Conservation (phyloP, 2,329 filamentous ascomycete genomes). For the Beauveria australis region DNA sequence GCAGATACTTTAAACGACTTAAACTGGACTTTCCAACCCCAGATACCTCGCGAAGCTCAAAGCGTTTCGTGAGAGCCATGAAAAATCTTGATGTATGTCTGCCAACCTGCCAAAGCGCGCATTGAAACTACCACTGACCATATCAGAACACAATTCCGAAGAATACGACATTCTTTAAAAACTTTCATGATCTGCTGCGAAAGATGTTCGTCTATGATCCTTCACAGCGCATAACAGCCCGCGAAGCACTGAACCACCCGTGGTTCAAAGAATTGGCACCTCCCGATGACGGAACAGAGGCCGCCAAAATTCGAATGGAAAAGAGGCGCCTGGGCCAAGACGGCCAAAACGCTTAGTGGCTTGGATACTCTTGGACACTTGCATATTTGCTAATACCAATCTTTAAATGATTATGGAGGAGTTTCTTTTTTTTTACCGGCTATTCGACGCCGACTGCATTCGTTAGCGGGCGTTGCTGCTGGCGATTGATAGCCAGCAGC, state of each 20-base stretch:
- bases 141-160: constrained; percentile 55
- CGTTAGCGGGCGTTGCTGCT: neutral
- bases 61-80: constrained; percentile 64
- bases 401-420: neutral
- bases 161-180: constrained; percentile 49
- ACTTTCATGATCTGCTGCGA: constrained; percentile 55
- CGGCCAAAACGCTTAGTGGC: constrained; percentile 15
- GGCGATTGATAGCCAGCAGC: neutral
- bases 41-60: constrained; percentile 57
- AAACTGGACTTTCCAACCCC: constrained; percentile 56
- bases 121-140: neutral
- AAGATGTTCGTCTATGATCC: constrained; percentile 65
- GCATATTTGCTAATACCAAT: neutral
- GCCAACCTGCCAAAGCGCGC: neutral
- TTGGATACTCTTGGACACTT: constrained; percentile 15
- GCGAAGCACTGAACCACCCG: constrained; percentile 56
- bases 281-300: constrained; percentile 60
- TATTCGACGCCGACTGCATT: neutral
- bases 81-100: constrained; percentile 52
- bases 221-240: constrained; percentile 55
- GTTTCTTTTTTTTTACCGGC: neutral
- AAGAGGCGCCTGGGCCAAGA: constrained; percentile 28
- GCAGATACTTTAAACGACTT: constrained; percentile 58
- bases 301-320: constrained; percentile 53
- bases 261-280: constrained; percentile 59